These are phyloP conservation scores for Gentiana straminea DNA, from an alignment of 257 asterid species.

Conservation along the genomic window DNA sequence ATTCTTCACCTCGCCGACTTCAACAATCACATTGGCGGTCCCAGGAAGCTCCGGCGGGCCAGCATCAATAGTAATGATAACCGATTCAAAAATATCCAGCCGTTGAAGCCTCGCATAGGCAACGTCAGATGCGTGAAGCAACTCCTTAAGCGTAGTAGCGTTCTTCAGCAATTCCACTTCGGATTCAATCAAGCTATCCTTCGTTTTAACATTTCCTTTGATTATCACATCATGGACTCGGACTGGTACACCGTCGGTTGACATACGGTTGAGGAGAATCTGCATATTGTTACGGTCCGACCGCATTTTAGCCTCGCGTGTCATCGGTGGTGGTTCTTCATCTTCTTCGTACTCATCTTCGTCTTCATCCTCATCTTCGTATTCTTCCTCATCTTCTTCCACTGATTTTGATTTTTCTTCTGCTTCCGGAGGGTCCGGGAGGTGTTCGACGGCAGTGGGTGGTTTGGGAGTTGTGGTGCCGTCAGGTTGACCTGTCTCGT, in stretches of 20 bases:
- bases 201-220: slow-evolving; percentile 75
- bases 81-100: slow-evolving; percentile 72
- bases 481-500: slow-evolving; percentile 5
- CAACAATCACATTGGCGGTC: slow-evolving; percentile 69
- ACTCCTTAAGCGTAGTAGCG: slow-evolving; percentile 58
- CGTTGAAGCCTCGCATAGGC: slow-evolving; percentile 53
- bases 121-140: slow-evolving; percentile 47
- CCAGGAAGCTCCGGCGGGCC: slow-evolving; percentile 96
- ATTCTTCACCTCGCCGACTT: slow-evolving; percentile 51
- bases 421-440: slow-evolving; percentile 22
- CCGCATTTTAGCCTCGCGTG: slow-evolving; percentile 34
- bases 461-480: slow-evolving; percentile 5
- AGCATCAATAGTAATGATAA: slow-evolving; percentile 58
- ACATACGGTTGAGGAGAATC: slow-evolving; percentile 40
- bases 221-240: slow-evolving; percentile 82
- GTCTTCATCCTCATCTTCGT: slow-evolving; percentile 25
- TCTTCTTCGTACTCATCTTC: slow-evolving; percentile 20
- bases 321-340: slow-evolving; percentile 24
- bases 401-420: slow-evolving; percentile 15
- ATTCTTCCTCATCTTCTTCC: slow-evolving; percentile 16
- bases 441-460: slow-evolving; percentile 13
- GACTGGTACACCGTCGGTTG: slow-evolving; percentile 55
- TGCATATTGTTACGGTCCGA: slow-evolving; percentile 46
- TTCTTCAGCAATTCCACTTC: slow-evolving; percentile 48
- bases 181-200: slow-evolving; percentile 55